Evolutionary conservation across 768 basidiomycete genomes (phyloP).

Genomic region (Tylopilus plumbeoviolaceoides): DNA sequence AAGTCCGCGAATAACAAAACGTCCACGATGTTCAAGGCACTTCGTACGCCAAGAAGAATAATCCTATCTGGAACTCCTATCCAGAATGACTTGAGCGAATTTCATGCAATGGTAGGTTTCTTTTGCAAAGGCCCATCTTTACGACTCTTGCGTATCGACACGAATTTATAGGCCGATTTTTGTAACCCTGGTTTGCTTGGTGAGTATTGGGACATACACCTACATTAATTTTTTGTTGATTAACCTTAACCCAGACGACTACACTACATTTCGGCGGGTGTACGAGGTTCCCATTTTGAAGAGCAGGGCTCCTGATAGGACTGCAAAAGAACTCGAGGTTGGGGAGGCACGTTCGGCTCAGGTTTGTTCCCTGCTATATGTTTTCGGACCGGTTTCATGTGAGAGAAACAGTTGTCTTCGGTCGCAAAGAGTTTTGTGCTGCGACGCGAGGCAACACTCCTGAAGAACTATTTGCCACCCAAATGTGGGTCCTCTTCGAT

Average conservation of each 20-base stretch:
- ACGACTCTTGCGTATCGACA: background rate
- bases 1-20: conserved; percentile 93
- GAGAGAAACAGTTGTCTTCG: conserved; percentile 49
- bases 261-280: conserved; percentile 68
- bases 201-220: conserved; percentile 26
- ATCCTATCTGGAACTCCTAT: conserved; percentile 97
- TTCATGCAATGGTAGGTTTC: conserved; percentile 84
- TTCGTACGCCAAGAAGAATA: conserved; percentile 72
- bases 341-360: conserved; percentile 78
- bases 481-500: conserved; percentile 57
- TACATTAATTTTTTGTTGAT: background rate
- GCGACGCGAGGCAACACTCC: conserved; percentile 77
- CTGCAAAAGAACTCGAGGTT: conserved; percentile 64
- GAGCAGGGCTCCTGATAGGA: conserved; percentile 75
- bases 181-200: conserved; percentile 91
- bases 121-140: background rate
- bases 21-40: conserved; percentile 74
- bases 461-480: conserved; percentile 84
- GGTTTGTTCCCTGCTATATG: conserved; percentile 37
- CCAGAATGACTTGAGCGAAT: conserved; percentile 93
- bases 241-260: conserved; percentile 53
- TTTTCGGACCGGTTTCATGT: background rate
- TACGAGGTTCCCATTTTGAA: conserved; percentile 88
- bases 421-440: conserved; percentile 89
- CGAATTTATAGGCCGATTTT: conserved; percentile 67